Conservation (phyloP, 345 rosid species). For the Aquilaria sinensis region DNA sequence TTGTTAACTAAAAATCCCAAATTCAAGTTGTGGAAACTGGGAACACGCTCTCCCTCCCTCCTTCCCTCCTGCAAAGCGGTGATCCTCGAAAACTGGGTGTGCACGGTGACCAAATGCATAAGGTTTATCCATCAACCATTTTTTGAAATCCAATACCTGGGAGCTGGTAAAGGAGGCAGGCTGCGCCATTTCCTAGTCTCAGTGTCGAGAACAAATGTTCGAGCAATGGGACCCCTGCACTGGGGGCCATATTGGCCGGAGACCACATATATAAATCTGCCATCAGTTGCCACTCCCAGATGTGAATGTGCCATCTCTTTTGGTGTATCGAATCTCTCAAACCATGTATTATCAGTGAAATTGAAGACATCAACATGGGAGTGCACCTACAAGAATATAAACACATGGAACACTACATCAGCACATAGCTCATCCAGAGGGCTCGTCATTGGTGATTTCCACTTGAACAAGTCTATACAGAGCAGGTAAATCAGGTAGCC, state of each 20-base stretch:
- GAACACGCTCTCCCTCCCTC: no score
- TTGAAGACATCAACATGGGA: slow-evolving; percentile 80
- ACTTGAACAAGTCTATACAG: neutral
- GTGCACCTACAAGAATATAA: slow-evolving; percentile 46
- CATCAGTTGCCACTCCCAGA: slow-evolving; percentile 68
- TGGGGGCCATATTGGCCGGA: slow-evolving; percentile 84
- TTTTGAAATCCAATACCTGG: slow-evolving; percentile 32
- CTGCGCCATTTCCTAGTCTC: slow-evolving; percentile 47
- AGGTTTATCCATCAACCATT: no score
- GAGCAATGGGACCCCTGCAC: slow-evolving; percentile 59
- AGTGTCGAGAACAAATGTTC: slow-evolving; percentile 53
- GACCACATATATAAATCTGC: slow-evolving; percentile 59
- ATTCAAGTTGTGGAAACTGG: no score
- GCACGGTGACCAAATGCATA: no score
- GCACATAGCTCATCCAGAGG: no score
- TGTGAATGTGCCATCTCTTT: slow-evolving; percentile 86
- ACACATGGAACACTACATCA: neutral
- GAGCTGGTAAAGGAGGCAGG: slow-evolving; percentile 63
- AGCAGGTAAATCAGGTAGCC: neutral
- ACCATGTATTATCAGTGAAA: slow-evolving; percentile 59
- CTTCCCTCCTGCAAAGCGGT: no score
- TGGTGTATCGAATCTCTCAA: slow-evolving; percentile 50
- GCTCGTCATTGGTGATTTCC: neutral
- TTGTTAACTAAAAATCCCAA: no score
- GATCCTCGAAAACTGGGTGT: no score